A percentile compares a stretch with the other conserved stretches of the same genome.
Evolutionary conservation across 495 filamentous ascomycete genomes (phyloP).

Genomic region (Trichoderma erinaceum): DNA sequence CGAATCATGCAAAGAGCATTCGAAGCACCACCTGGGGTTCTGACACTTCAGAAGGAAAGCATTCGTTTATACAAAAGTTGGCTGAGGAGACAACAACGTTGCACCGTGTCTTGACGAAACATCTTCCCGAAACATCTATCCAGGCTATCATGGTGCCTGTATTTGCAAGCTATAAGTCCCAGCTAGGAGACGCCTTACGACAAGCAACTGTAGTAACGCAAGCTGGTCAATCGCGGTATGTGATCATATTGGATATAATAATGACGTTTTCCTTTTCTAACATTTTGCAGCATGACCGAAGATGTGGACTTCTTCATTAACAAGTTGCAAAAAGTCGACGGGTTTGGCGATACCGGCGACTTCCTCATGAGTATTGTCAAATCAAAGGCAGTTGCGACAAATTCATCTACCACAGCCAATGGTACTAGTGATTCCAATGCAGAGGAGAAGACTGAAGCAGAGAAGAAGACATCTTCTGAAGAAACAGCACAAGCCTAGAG

Average conservation of each 20-base stretch:
- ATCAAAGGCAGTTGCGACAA: conserved; percentile 45
- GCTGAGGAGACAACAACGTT: conserved; percentile 83
- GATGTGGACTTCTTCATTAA: conserved; percentile 74
- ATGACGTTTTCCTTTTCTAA: conserved; percentile 17
- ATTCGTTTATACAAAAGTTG: conserved; percentile 84
- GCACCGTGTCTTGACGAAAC: conserved; percentile 79
- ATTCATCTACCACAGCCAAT: conserved; percentile 8
- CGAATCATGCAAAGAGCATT: conserved; percentile 66
- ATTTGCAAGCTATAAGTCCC: conserved; percentile 78
- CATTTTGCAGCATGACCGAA: conserved; percentile 58
- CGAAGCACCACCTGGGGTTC: conserved; percentile 70
- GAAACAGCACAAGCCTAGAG: not conserved
- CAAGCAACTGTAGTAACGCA: conserved; percentile 61
- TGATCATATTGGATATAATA: conserved; percentile 11
- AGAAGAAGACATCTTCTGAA: conserved; percentile 3
- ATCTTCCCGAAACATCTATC: conserved; percentile 73
- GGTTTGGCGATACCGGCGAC: conserved; percentile 64
- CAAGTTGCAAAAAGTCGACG: conserved; percentile 72
- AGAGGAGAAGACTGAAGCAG: not conserved
- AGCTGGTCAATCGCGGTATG: conserved; percentile 65
- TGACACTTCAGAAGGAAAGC: conserved; percentile 34
- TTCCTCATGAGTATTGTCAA: conserved; percentile 62
- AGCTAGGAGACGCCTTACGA: conserved; percentile 69
- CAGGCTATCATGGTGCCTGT: conserved; percentile 85
- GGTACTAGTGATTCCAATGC: not conserved